Percentiles rank a stretch among this genome's conserved stretches.
Conservation (phyloP, 139 green algal species). For the Klebsormidium nitens region DNA sequence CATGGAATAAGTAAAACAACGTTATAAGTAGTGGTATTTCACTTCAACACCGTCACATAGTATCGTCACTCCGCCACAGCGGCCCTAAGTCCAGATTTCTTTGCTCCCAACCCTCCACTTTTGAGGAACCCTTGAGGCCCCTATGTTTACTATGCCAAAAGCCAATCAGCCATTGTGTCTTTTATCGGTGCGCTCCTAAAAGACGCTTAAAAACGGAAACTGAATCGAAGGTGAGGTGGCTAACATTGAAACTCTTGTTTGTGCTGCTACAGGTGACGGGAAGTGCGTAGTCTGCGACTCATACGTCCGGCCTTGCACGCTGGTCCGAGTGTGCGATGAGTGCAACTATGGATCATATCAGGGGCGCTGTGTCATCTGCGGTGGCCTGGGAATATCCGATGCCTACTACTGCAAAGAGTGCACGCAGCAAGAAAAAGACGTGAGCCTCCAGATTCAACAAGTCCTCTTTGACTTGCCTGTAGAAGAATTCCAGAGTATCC, state of each 20-base stretch:
- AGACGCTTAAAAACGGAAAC: too few species aligned
- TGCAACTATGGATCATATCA: slow-evolving; percentile 96
- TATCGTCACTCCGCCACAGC: too few species aligned
- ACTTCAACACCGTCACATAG: too few species aligned
- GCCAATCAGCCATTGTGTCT: too few species aligned
- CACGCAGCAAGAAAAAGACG: slow-evolving; percentile 93
- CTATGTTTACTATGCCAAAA: too few species aligned
- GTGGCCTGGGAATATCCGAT: slow-evolving; percentile 87
- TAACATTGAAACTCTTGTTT: too few species aligned
- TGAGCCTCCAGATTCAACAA: background rate
- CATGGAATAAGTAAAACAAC: slow-evolving; percentile 87
- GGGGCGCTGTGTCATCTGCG: slow-evolving; percentile 96
- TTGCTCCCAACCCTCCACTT: too few species aligned
- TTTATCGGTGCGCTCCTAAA: too few species aligned
- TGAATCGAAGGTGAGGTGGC: too few species aligned
- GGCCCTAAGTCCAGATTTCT: too few species aligned
- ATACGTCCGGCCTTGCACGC: slow-evolving; percentile 86
- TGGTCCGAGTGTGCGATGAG: slow-evolving; percentile 98
- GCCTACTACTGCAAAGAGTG: slow-evolving; percentile 99
- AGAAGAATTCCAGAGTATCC: background rate
- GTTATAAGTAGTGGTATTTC: slow-evolving; percentile 83
- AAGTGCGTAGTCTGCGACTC: slow-evolving; percentile 97
- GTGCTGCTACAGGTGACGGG: slow-evolving; percentile 68
- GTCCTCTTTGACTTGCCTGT: slow-evolving; percentile 1
- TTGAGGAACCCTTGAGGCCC: too few species aligned